phyloP scores from a whole-genome alignment of 108 stramenopile species.

The Schizochytrium sp. region DNA sequence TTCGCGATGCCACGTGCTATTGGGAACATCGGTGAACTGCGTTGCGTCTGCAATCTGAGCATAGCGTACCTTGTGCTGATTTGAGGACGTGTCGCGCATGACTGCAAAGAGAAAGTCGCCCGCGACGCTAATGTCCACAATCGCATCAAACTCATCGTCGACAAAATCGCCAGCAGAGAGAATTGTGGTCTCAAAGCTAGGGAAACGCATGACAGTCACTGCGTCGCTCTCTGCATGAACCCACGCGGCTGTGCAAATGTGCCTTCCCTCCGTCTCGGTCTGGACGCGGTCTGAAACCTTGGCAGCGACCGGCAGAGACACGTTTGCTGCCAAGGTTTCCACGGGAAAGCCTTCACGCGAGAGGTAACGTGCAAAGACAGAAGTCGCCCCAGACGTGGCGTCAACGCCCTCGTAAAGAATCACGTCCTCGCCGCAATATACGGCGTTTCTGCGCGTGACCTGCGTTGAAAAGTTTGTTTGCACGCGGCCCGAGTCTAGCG shows the following conservation, averaged over 20 bases:
- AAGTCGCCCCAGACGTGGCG: background rate
- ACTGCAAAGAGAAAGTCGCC: background rate
- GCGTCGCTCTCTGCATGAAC: background rate
- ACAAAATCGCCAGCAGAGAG: background rate
- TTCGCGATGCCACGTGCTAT: background rate
- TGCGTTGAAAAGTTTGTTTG: background rate
- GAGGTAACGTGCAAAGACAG: background rate
- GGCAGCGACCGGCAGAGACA: background rate
- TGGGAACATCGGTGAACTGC: background rate
- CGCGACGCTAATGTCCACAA: background rate
- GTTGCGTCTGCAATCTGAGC: background rate
- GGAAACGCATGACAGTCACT: background rate
- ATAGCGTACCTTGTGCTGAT: background rate
- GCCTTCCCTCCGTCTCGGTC: background rate
- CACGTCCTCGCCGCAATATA: background rate
- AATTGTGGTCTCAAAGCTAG: background rate
- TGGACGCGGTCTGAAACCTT: background rate
- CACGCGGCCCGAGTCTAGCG: background rate
- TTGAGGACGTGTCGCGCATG: background rate
- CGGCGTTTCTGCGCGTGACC: background rate
- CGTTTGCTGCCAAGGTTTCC: background rate
- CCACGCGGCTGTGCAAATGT: background rate
- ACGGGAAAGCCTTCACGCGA: background rate
- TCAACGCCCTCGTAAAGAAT: background rate
- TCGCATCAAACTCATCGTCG: background rate